Base-by-base conservation (phyloP, 2,329 filamentous ascomycete genomes). In the Bipolaris gigantea region DNA sequence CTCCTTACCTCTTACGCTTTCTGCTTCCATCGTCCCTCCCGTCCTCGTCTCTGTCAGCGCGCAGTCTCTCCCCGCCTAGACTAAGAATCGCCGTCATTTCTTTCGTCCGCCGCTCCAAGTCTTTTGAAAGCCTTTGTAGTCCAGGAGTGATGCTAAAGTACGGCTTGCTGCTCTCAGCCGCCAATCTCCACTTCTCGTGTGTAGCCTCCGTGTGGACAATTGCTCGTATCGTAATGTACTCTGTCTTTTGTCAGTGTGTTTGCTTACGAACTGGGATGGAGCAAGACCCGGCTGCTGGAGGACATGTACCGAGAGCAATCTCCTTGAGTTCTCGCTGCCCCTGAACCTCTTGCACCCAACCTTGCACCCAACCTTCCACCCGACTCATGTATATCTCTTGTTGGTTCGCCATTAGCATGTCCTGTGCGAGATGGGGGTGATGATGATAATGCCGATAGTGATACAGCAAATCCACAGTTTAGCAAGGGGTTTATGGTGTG, bases 81-180 rank as follows among this genome's bases (percentile, higher is more conserved):
- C 33, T 16, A 7, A n/a, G 33, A 15, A 35, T 35, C 6, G 4
- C n/a, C 33, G 33, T 9, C 33, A 35, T 35, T 4, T 35, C 35
- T 5, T 30, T 44, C 53, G 53, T 56, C 44, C 53, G 9, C 0
- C 49, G 33, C 44, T 53, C 48, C 48, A 53, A 21, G 10, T 52
- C 49, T 27, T 52, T 56, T 3, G 36, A 16, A 3, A 56, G 53
- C 15, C 49, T 49, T 27, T 56, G 44, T 38, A 52, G 34, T 33
- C 45, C 48, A 16, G 40, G 27, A 5, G 33, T 15, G 19, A 56
- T 45, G 15, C 36, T 33, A n/a, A 25, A 48, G 15, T 19, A 30
- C 11, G 23, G 16, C 18, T 7, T 39, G 16, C 38, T 44, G 18
- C 32, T 47, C 44, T 53, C 43, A 5, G 45, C 40, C 11, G 53